These are phyloP conservation scores for Coemansia sp. DNA, from an alignment of 192 early-diverging fungal genomes.

Conservation along the genomic window DNA sequence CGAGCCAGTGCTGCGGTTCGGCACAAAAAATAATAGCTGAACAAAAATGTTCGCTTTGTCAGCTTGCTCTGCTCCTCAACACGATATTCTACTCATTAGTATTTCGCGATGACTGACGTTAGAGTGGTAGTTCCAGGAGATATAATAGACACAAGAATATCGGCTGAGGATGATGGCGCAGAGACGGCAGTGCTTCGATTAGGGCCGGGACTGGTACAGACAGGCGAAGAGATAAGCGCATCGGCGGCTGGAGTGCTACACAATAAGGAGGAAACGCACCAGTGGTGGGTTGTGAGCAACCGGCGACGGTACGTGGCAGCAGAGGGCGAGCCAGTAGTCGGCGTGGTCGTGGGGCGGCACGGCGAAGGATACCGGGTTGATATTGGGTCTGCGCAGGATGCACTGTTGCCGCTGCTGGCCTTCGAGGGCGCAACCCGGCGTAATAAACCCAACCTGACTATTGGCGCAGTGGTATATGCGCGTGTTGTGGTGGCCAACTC, in stretches of 20 bases:
- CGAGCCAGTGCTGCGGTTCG: neutral
- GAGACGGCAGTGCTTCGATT: conserved; percentile 57
- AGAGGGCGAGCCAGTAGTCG: conserved; percentile 84
- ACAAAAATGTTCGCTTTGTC: too few relatives aligned
- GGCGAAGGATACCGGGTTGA: conserved; percentile 87
- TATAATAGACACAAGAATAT: conserved; percentile 27
- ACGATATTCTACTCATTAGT: neutral
- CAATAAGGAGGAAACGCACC: conserved; percentile 55
- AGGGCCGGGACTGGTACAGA: conserved; percentile 79
- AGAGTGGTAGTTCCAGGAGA: conserved; percentile 47
- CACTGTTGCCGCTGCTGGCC: conserved; percentile 72
- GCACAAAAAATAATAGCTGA: neutral
- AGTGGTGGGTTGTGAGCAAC: conserved; percentile 80
- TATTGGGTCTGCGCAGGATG: conserved; percentile 89
- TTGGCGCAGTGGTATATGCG: conserved; percentile 80
- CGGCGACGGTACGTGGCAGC: conserved; percentile 89
- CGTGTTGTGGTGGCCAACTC: conserved; percentile 83
- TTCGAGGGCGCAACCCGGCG: conserved; percentile 94
- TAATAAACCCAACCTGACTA: conserved; percentile 80
- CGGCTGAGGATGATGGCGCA: conserved; percentile 12
- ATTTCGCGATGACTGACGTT: conserved; percentile 17
- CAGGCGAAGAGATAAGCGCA: conserved; percentile 63
- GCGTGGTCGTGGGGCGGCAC: conserved; percentile 65
- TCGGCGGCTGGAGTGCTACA: conserved; percentile 74
- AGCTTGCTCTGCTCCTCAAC: neutral